Evolutionary conservation across 2,329 filamentous ascomycete genomes (phyloP), one percentile per base, ranked within the genome.

Genomic region (Microsporum ferrugineum): DNA sequence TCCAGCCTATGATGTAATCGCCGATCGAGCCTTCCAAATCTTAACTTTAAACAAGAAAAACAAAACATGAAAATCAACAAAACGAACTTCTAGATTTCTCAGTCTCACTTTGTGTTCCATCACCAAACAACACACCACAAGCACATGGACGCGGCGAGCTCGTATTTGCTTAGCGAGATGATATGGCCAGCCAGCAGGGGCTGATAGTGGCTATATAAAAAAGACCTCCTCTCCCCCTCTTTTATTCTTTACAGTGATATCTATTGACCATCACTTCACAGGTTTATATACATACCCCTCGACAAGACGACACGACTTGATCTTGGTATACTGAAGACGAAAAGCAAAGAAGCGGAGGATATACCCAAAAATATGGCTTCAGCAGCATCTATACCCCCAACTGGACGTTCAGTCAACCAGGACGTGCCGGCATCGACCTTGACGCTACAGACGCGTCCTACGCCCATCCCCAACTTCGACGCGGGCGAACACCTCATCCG

Each of bases 401-500:
- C 60, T 29, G 60, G 47, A 23, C 53, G 60, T 14, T 63, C 62
- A 41, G 43, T 65, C 49, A 61, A 58, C 57, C 60, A 62, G 47
- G 60, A 62, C n/a, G 49, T 61, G 10, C 55, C 58, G 10, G 41
- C 47, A 10, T 47, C 59, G 39, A 57, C 62, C 31, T 57, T 65
- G 1, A 57, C 59, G 43, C 58, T 62, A 6, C 57, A 57, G 33
- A 41, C 41, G 12, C 59, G 58, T 34, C 63, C 63, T 23, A 38
- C 64, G 8, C 66, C 70, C 60, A 45, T 56, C 63, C 49, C 71
- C 66, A 56, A 65, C 60, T 68, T 63, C 47, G 64, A 63, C 23
- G 65, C 57, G 33, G 53, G 63, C 29, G 71, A 75, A 61, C 71
- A 78, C 65, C 70, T 78, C 23, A 72, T 80, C 68, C 70, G 70